Conservation (phyloP, 2,329 filamentous ascomycete species). For the Leptographium lundbergii region DNA sequence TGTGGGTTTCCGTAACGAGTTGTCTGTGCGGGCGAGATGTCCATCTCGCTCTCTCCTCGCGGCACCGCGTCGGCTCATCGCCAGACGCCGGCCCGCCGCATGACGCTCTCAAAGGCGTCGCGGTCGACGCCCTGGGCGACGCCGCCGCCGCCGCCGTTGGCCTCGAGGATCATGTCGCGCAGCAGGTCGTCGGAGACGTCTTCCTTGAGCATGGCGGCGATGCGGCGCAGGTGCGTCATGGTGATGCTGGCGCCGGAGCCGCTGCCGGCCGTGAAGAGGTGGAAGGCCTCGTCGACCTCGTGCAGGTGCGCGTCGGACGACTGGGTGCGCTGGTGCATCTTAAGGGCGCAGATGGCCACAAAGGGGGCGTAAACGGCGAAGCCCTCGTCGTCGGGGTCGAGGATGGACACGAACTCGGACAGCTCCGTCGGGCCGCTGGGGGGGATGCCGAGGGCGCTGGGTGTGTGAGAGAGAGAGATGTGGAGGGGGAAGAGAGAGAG, state of each 20-base stretch:
- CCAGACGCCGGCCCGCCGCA: conserved; percentile 75
- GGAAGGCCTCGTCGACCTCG: conserved; percentile 73
- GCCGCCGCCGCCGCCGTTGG: conserved; percentile 68
- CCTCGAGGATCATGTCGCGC: conserved; percentile 89
- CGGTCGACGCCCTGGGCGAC: conserved; percentile 57
- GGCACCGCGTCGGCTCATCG: conserved; percentile 34
- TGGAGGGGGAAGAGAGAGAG: background rate
- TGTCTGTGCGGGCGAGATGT: background rate
- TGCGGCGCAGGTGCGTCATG: conserved; percentile 60
- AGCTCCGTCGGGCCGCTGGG: conserved; percentile 54
- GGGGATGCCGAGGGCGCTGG: conserved; percentile 71
- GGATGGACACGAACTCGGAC: conserved; percentile 60
- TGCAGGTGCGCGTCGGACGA: conserved; percentile 39
- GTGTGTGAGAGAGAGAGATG: no score
- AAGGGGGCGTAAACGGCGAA: conserved; percentile 71
- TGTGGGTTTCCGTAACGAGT: background rate
- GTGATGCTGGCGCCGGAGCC: conserved; percentile 45
- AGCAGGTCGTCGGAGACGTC: conserved; percentile 62
- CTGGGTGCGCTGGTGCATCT: conserved; percentile 52
- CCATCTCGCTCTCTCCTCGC: no score
- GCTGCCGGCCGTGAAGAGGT: conserved; percentile 54
- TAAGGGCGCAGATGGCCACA: conserved; percentile 76
- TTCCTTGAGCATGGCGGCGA: conserved; percentile 73
- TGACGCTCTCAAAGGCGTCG: conserved; percentile 76
- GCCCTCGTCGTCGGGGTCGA: conserved; percentile 74